Base-by-base conservation (phyloP, 768 basidiomycete genomes). In the Phylloporus sp. region DNA sequence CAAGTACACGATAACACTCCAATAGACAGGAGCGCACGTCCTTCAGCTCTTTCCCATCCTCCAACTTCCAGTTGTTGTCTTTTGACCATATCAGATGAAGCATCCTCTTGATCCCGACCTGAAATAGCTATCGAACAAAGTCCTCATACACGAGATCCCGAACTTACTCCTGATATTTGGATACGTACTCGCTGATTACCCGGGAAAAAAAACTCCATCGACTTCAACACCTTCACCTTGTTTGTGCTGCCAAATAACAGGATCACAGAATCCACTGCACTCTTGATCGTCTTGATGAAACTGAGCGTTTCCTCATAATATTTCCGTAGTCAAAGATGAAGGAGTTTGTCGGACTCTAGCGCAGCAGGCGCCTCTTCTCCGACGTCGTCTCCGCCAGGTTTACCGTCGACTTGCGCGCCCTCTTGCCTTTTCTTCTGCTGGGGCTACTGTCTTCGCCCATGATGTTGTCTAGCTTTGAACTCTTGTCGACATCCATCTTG, bases 1-100 rank as follows among this genome's bases (percentile, higher is more conserved):
- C n/a, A n/a, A 96, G 69, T 95, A 99, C 42, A 99, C 81, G 78
- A 61, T 98, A 99, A 58, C 84, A 87, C 58, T 98, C 95, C 52
- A 99, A 74, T 29, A 98, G 73, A 27, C 86, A 77, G 38, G 89
- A 83, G 6, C 91, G 81, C 48, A 98, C 77, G 22, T 95, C 92
- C 64, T 93, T 95, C 37, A 92, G 66, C 62, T 94, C 90, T 53
- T 77, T 78, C 20, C 79, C 81, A 39, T 84, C 82, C 54, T 82
- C 81, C n/a, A 80, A 80, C n/a, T 86, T 80, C 20, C 79, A 75
- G 41, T 71, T 86, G 59, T 91, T 91, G 60, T 99, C 95, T 63
- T 98, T 98, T 22, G 80, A 79, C 96, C 96, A 98, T 56, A 99
- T 90, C 21, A 99, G 74, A 64, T 98, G 96, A 13, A 99, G 64